A percentile compares a stretch with the other conserved stretches of the same genome.
Conservation (phyloP, 1,284 basidiomycete genomes). For the Xerocomus minutiporus region DNA sequence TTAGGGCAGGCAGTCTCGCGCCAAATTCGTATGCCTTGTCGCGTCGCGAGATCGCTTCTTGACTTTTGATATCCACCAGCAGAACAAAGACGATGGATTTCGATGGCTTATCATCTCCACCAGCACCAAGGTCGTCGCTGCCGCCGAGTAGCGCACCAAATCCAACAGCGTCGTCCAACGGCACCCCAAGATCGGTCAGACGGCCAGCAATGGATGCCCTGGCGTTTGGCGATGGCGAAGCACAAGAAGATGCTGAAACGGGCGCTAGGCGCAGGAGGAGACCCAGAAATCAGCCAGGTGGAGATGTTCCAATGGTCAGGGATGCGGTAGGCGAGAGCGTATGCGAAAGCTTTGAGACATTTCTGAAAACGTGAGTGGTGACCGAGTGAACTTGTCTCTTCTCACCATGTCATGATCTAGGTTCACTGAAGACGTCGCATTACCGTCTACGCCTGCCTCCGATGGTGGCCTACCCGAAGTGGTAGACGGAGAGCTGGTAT, state of each 20-base stretch:
- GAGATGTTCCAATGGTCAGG: conserved; percentile 78
- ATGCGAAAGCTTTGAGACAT: conserved; percentile 84
- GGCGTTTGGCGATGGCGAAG: conserved; percentile 55
- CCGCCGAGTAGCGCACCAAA: conserved; percentile 68
- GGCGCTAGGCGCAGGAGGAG: conserved; percentile 41
- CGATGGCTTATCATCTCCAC: conserved; percentile 42
- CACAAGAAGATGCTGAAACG: conserved; percentile 40
- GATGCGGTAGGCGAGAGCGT: conserved; percentile 94
- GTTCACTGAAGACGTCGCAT: conserved; percentile 74
- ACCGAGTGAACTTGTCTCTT: conserved; percentile 1
- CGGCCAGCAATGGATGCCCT: conserved; percentile 57
- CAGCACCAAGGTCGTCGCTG: conserved; percentile 42
- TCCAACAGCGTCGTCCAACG: conserved; percentile 43
- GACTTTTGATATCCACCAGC: conserved; percentile 6
- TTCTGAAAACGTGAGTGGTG: conserved; percentile 77
- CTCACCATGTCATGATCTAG: conserved; percentile 38
- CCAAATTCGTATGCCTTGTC: conserved; percentile 15
- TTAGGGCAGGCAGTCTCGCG: conserved; percentile 46
- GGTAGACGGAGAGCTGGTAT: conserved; percentile 64
- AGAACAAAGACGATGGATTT: conserved; percentile 35
- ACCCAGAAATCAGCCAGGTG: conserved; percentile 48
- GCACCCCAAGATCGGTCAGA: conserved; percentile 37
- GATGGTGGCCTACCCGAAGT: conserved; percentile 56
- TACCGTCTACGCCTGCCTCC: conserved; percentile 72
- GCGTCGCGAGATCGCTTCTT: conserved; percentile 26